Percentiles rank a stretch among this genome's conserved stretches.
phyloP scores from a whole-genome alignment of 1,284 basidiomycete species.

The Leccinum solheimii region DNA sequence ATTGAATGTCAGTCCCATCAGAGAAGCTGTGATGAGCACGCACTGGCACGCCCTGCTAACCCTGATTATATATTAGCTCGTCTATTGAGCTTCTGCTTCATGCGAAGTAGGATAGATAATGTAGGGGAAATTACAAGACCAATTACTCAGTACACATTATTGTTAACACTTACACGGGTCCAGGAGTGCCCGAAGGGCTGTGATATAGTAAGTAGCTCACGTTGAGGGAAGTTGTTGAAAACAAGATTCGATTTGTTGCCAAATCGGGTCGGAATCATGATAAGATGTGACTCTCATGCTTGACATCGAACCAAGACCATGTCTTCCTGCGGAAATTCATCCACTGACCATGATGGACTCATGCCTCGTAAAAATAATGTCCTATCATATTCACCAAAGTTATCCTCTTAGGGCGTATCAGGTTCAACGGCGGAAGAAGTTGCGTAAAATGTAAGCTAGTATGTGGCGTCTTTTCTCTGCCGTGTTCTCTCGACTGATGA shows the following conservation, averaged over 20 bases:
- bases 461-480: constrained; percentile 22
- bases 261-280: not conserved
- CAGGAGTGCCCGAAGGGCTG: too few species aligned
- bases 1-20: too few species aligned
- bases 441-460: constrained; percentile 80
- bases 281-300: not conserved
- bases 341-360: constrained; percentile 52
- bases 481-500: not conserved
- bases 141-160: too few species aligned
- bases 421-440: constrained; percentile 60
- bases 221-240: too few species aligned
- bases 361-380: constrained; percentile 53
- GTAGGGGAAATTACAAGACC: too few species aligned
- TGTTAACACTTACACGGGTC: too few species aligned
- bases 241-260: not conserved
- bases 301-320: constrained; percentile 17
- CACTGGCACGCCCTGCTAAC: too few species aligned
- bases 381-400: not conserved
- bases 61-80: too few species aligned
- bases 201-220: too few species aligned
- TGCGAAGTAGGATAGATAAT: too few species aligned
- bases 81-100: too few species aligned
- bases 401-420: constrained; percentile 49
- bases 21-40: too few species aligned
- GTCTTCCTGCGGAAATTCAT: constrained; percentile 62